phyloP scores from a whole-genome alignment of 805 yeast species.

The Starmera quercuum region DNA sequence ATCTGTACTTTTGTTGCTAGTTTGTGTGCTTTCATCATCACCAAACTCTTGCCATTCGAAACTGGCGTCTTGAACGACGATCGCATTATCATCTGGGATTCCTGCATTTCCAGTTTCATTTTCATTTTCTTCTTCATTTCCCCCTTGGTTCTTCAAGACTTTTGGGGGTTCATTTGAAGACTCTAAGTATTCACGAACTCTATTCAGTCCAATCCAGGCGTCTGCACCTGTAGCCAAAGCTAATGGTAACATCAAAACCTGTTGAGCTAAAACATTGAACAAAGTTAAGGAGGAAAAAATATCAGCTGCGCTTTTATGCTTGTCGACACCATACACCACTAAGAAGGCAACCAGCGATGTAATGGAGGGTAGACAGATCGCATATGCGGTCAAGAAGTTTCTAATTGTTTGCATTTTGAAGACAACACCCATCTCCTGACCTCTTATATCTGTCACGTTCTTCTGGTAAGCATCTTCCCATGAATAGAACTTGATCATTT shows the following conservation, averaged over 20 bases:
- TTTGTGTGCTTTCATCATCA: slow-evolving; percentile 11
- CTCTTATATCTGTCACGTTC: slow-evolving; percentile 44
- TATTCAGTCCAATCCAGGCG: slow-evolving; percentile 51
- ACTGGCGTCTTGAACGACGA: slow-evolving; percentile 42
- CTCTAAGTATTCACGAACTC: slow-evolving; percentile 48
- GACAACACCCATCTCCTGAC: slow-evolving; percentile 48
- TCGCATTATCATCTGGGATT: slow-evolving; percentile 28
- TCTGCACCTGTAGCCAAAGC: slow-evolving; percentile 64
- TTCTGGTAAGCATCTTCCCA: slow-evolving; percentile 76
- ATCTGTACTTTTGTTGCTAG: slow-evolving; percentile 5
- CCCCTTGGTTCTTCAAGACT: too few relatives aligned
- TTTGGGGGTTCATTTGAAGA: slow-evolving; percentile 34
- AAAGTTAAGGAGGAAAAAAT: slow-evolving; percentile 66
- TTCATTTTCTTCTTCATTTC: slow-evolving; percentile 27
- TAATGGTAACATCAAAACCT: slow-evolving; percentile 62
- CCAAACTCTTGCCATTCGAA: slow-evolving; percentile 63
- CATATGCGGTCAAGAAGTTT: slow-evolving; percentile 42
- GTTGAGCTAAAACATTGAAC: slow-evolving; percentile 54
- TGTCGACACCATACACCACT: slow-evolving; percentile 28
- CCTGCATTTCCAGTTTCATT: slow-evolving; percentile 10
- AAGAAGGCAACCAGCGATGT: slow-evolving; percentile 50
- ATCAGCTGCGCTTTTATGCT: slow-evolving; percentile 44
- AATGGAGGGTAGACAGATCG: slow-evolving; percentile 40
- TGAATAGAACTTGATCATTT: slow-evolving; percentile 72
- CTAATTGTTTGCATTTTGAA: slow-evolving; percentile 54